Percentiles rank a stretch among this genome's conserved stretches.
These are phyloP conservation scores for Yamadazyma nakazawae DNA, from an alignment of 805 yeast species.

Conservation along the genomic window DNA sequence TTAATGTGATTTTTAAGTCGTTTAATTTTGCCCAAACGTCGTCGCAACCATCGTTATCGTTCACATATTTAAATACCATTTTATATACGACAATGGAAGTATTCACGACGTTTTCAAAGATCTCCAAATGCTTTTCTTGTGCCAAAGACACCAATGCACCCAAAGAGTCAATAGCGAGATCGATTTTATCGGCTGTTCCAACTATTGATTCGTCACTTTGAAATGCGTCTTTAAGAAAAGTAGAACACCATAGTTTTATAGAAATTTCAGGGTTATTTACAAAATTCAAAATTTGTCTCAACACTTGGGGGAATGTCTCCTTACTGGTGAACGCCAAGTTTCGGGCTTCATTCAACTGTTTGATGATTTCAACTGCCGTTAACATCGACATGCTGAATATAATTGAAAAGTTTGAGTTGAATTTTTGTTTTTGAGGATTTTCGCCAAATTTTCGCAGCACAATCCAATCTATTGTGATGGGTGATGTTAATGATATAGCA, in stretches of 20 bases:
- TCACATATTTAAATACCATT: constrained; percentile 43
- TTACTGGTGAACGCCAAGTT: constrained; percentile 29
- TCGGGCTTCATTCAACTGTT: constrained; percentile 38
- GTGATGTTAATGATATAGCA: not conserved
- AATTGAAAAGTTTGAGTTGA: not conserved
- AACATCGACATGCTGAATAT: constrained; percentile 6
- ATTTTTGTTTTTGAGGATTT: not conserved
- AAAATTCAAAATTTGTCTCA: constrained; percentile 42
- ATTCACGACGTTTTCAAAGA: constrained; percentile 31
- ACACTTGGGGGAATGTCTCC: constrained; percentile 37
- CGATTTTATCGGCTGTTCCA: constrained; percentile 28
- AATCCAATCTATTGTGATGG: not conserved
- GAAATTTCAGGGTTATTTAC: constrained; percentile 29
- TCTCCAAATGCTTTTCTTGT: constrained; percentile 26
- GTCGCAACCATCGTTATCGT: constrained; percentile 44
- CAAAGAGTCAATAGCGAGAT: constrained; percentile 40
- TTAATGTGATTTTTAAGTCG: constrained; percentile 54
- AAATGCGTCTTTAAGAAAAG: constrained; percentile 38
- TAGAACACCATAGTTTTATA: constrained; percentile 41
- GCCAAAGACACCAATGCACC: constrained; percentile 28
- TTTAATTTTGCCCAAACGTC: constrained; percentile 55
- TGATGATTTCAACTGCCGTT: constrained; percentile 20
- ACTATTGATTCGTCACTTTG: constrained; percentile 22
- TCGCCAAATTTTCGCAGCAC: constrained; percentile 1
- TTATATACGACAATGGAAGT: constrained; percentile 41